These are phyloP conservation scores for Oryza rufipogon DNA, from an alignment of 176 grass and related monocot genomes.

Conservation along the genomic window DNA sequence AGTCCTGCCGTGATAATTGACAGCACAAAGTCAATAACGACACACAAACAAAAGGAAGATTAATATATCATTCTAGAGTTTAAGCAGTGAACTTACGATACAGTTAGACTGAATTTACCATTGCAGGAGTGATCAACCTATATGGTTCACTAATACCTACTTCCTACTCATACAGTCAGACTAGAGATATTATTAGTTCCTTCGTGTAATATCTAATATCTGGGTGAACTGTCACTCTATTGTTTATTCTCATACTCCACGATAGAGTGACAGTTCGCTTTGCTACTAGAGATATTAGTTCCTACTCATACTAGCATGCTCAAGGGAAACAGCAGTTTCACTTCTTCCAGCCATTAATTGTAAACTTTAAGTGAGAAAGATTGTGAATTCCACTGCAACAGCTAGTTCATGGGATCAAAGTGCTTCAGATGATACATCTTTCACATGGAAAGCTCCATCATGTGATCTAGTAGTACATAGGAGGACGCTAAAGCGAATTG, in stretches of 20 bases:
- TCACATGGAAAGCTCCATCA: slow-evolving; percentile 7
- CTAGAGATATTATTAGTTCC: slow-evolving; percentile 2
- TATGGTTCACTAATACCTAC: background rate
- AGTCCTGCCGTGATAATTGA: slow-evolving; percentile 45
- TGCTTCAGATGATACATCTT: background rate
- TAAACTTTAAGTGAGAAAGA: background rate
- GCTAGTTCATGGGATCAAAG: background rate
- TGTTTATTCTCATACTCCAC: too few species aligned
- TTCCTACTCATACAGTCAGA: background rate
- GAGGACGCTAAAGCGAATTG: background rate
- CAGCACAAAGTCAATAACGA: slow-evolving; percentile 1
- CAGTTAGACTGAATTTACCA: background rate
- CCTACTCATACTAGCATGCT: background rate
- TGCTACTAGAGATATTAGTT: background rate
- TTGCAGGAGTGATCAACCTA: background rate
- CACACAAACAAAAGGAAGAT: slow-evolving; percentile 6
- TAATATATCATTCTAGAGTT: background rate
- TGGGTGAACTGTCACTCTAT: too few species aligned
- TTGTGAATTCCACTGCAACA: background rate
- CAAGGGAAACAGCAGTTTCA: background rate
- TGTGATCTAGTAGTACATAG: slow-evolving; percentile 7
- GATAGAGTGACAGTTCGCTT: too few species aligned
- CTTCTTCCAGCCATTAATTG: slow-evolving; percentile 16
- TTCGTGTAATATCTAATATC: background rate
- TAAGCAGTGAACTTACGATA: background rate